These are phyloP conservation scores for Penicillium antarcticum DNA, from an alignment of 495 filamentous ascomycete genomes.

Conservation along the genomic window DNA sequence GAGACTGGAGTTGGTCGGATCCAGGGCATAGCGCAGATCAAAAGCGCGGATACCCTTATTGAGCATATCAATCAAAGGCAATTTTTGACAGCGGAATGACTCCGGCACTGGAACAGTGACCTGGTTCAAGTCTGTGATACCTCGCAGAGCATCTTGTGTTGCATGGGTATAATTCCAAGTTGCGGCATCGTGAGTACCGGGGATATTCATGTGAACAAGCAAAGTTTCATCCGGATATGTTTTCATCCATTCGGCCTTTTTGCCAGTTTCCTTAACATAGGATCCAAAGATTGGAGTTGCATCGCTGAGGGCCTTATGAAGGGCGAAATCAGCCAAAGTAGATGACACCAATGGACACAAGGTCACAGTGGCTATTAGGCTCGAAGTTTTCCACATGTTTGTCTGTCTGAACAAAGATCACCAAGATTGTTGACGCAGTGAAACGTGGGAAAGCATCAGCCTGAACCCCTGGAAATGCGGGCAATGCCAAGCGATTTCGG, in stretches of 20 bases:
- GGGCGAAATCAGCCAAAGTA: constrained; percentile 30
- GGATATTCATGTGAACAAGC: constrained; percentile 49
- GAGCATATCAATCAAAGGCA: constrained; percentile 34
- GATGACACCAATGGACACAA: constrained; percentile 1
- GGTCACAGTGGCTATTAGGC: background rate
- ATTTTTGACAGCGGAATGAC: constrained; percentile 42
- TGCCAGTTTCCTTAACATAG: constrained; percentile 20
- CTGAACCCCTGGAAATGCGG: too few relatives aligned
- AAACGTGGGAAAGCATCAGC: too few relatives aligned
- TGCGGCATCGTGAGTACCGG: constrained; percentile 51
- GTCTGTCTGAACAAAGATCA: too few relatives aligned
- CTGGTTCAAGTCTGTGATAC: constrained; percentile 37
- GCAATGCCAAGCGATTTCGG: too few relatives aligned
- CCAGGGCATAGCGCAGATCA: constrained; percentile 48
- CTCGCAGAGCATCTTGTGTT: constrained; percentile 34
- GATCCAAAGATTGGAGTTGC: constrained; percentile 40
- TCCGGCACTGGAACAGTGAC: constrained; percentile 23
- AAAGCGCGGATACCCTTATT: constrained; percentile 49
- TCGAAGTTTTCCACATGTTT: background rate
- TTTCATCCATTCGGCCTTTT: constrained; percentile 46
- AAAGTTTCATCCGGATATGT: constrained; percentile 35
- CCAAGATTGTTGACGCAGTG: too few relatives aligned
- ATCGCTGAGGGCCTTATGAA: constrained; percentile 40
- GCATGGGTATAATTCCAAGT: constrained; percentile 53
- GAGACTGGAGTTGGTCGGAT: constrained; percentile 40